Evolutionary conservation across 1,284 basidiomycete genomes (phyloP), one percentile per base, ranked within the genome.

Genomic region (Boletus sp.): DNA sequence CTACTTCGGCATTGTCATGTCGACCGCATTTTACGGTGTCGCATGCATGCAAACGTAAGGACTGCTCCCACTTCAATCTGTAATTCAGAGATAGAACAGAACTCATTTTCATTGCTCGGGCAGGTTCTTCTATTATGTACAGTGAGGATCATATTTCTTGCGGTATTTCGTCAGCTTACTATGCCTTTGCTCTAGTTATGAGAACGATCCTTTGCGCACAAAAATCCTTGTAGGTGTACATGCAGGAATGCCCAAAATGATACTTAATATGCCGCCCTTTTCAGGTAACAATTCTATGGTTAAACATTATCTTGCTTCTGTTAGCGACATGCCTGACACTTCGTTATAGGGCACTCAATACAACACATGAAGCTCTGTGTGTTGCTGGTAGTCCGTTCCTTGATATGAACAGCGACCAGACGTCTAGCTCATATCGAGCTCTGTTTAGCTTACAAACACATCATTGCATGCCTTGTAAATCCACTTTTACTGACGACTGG

Each of bases 31-130:
- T 14, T 58, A 56, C 2, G 56, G 56, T 14, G 17, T 48, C n/a
- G 17, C 53, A 8, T 55, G 55, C 13, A 54, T 54, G 40, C 54
- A 56, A 52, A 41, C 46, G 54, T 51, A 40, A 46, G 55, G n/a
- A n/a, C n/a, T 51, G n/a, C 2, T 12, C 7, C 4, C 5, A 26
- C 25, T 27, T 9, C 14, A 8, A 30, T 10, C 8, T 19, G 16
- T 35, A 25, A 23, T 20, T 2, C 10, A 16, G 4, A 13, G 14
- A 27, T 23, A n/a, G 13, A 30, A 5, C 1, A 12, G 2, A 17
- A 10, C 16, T 4, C 10, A 14, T 52, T 10, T 27, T 26, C 17
- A 25, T 20, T 30, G 13, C 13, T 36, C 10, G 8, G 5, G 8
- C 12, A 57, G 46, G 2, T 55, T 57, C 16, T 51, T 57, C n/a